Evolutionary conservation across 306 rosid genomes (phyloP), one percentile per base, ranked within the genome.

Genomic region (Datisca glomerata): DNA sequence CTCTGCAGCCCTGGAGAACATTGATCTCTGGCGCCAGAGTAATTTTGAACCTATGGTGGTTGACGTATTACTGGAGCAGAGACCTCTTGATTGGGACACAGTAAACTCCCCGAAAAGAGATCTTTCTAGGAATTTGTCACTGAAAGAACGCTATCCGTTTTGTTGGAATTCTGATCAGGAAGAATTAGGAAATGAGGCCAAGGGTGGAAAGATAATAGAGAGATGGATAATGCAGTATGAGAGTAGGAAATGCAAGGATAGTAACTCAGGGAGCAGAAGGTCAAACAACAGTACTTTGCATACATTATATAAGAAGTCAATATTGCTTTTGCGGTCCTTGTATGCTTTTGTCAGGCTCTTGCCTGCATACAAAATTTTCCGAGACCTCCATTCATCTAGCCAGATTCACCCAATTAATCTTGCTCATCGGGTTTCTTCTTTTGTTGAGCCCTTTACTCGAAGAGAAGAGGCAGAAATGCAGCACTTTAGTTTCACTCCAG

Each of bases 171-270:
- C 55, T 55, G 83, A 70, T 69, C 71, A 59, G 59, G 91, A 72
- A 17, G 83, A 73, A 10, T 33, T 70, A 20, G 65, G 76, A 39
- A 12, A 51, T 46, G 76, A 60, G 50, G 36, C 47, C 27, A 73
- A 57, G 66, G 70, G 70, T 29, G 94, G 74, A 36, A 82, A 53
- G 76, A 71, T 82, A 60, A 43, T 87, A 18, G 97, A 87, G 76
- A 74, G 93, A 59, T 87, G 94, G 97, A 60, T 79, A 14, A 28
- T 87, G 59, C 85, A 65, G 47, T 83, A 74, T 53, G 93, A 87
- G 49, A 67, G 56, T 48, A 55, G 70, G 56, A 83, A 63, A 29
- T 68, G 66, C 51, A 50, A 46, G 62, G 78, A 76, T 55, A 45
- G 32, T 37, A 55, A 41, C 68, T 68, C 81, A 2, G 53, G 72